Percentiles rank a stretch among this genome's conserved stretches.
Conservation (phyloP, 1,284 basidiomycete genomes). For the Irpex rosettiformis region DNA sequence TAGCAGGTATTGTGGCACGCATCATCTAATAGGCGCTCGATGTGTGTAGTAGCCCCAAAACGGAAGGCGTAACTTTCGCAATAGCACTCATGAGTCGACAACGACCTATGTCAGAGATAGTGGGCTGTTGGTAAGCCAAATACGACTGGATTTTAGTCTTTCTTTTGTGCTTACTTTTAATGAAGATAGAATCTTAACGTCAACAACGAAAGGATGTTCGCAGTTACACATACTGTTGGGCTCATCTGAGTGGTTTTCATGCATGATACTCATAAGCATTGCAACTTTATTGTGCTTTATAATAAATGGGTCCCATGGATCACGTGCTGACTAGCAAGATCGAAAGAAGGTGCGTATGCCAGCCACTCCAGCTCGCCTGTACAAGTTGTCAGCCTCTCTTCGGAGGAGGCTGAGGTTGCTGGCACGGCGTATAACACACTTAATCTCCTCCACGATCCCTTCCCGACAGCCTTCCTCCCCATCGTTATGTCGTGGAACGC, state of each 20-base stretch:
- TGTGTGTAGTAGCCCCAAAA: not conserved
- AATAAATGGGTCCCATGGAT: too few relatives aligned
- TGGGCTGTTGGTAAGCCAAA: too few relatives aligned
- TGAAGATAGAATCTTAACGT: too few relatives aligned
- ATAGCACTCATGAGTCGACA: not conserved
- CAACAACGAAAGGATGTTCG: too few relatives aligned
- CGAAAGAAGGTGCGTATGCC: not conserved
- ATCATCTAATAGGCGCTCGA: not conserved
- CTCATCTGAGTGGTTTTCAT: too few relatives aligned
- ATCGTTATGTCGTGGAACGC: not conserved
- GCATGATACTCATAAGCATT: too few relatives aligned
- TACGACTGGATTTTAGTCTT: too few relatives aligned
- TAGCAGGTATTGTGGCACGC: not conserved
- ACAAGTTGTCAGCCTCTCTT: not conserved
- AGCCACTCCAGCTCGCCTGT: not conserved
- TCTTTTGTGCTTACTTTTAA: too few relatives aligned
- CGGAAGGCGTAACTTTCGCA: not conserved
- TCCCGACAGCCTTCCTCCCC: not conserved
- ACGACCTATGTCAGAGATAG: too few relatives aligned
- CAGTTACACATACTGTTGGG: too few relatives aligned
- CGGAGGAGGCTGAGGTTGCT: not conserved
- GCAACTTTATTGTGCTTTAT: too few relatives aligned
- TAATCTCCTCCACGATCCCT: not conserved
- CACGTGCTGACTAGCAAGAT: not conserved
- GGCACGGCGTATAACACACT: not conserved